Evolutionary conservation across 768 basidiomycete genomes (phyloP).

Genomic region (Tricholoma saponaceum): DNA sequence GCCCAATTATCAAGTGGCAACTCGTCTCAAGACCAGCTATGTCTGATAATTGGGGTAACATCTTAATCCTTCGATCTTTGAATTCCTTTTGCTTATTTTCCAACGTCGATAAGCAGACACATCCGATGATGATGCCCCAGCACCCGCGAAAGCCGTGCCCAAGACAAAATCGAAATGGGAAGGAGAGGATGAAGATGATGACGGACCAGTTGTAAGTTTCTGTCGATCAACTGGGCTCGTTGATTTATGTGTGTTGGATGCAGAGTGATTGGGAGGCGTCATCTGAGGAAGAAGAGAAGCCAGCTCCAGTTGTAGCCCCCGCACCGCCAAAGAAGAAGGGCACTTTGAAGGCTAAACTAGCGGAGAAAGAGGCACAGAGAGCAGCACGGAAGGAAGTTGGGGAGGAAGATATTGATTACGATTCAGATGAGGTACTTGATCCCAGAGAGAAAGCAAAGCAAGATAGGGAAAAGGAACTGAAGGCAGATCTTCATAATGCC

Average conservation of each 20-base stretch:
- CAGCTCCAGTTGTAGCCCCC: constrained; percentile 39
- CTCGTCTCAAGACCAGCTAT: constrained; percentile 16
- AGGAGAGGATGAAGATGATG: constrained; percentile 88
- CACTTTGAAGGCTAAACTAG: constrained; percentile 85
- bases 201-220: constrained; percentile 66
- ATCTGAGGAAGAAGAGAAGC: constrained; percentile 65
- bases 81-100: neutral
- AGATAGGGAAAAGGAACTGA: constrained; percentile 80
- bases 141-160: constrained; percentile 20
- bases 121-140: constrained; percentile 35
- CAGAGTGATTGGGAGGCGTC: constrained; percentile 97
- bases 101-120: constrained; percentile 16
- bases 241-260: constrained; percentile 1
- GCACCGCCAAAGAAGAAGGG: constrained; percentile 90
- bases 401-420: constrained; percentile 48
- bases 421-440: constrained; percentile 74
- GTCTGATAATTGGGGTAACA: constrained; percentile 38
- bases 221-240: neutral
- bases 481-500: constrained; percentile 83
- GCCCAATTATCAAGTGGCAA: constrained; percentile 6
- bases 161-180: constrained; percentile 68
- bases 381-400: constrained; percentile 42
- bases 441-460: constrained; percentile 71
- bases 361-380: constrained; percentile 84
- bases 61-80: neutral